phyloP scores from a whole-genome alignment of 2,329 filamentous ascomycete species.

The Apiospora pterosperma region DNA sequence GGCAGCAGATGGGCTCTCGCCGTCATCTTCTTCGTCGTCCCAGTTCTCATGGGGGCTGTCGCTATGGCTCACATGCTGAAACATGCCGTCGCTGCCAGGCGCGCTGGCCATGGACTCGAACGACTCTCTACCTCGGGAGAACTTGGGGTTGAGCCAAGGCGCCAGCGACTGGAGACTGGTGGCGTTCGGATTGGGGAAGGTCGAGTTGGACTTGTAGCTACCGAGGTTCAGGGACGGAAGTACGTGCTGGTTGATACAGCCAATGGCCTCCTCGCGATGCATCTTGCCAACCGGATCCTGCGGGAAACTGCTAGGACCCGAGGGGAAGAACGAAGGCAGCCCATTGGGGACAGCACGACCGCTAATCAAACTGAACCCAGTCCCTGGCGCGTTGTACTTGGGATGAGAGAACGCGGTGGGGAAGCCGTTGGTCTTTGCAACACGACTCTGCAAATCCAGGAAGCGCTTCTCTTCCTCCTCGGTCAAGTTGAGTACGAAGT shows the following conservation, averaged over 20 bases:
- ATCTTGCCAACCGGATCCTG: conserved; percentile 62
- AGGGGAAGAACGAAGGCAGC: conserved; percentile 58
- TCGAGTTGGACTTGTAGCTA: conserved; percentile 35
- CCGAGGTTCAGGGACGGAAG: conserved; percentile 56
- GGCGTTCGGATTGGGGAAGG: conserved; percentile 37
- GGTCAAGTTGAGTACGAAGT: conserved; percentile 70
- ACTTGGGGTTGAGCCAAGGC: conserved; percentile 27
- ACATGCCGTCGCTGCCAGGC: conserved; percentile 14
- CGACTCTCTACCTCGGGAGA: conserved; percentile 2
- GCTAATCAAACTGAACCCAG: conserved; percentile 60
- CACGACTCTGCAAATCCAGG: conserved; percentile 61
- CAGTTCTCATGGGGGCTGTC: conserved; percentile 25
- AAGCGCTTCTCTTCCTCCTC: conserved; percentile 68
- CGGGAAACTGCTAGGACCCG: conserved; percentile 40
- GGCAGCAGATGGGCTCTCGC: conserved; percentile 23
- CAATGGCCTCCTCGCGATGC: conserved; percentile 62
- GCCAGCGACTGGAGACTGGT: conserved; percentile 48
- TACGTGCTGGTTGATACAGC: conserved; percentile 68
- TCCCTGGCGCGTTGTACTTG: conserved; percentile 52
- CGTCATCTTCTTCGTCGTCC: conserved; percentile 23
- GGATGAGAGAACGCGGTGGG: conserved; percentile 55
- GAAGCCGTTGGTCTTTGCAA: conserved; percentile 47
- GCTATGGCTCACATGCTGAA: conserved; percentile 2
- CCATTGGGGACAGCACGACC: conserved; percentile 64
- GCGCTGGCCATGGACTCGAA: neutral